Evolutionary conservation across 805 yeast genomes (phyloP), one percentile per base, ranked within the genome.

Genomic region (Ogataea trehaloabstinens): DNA sequence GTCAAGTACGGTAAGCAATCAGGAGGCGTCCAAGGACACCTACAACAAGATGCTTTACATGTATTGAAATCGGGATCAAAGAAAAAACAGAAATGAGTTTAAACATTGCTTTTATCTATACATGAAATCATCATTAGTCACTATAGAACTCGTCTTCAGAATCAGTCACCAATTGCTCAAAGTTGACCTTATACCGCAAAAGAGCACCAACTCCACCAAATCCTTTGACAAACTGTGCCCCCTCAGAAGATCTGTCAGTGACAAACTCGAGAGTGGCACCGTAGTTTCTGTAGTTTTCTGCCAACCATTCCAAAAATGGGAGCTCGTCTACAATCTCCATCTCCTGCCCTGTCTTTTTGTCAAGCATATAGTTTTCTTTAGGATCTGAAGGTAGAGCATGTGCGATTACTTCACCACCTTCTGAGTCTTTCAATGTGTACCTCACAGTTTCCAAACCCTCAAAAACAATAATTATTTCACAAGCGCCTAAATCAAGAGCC

Each of bases 151-250:
- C 89, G 59, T 90, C 97, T 48, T 87, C 95, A 43, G 81, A 73
- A 40, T 87, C 97, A 38, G 88, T 95, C 37, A 72, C 85, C 61
- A 93, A 77, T 73, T 89, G 97, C 65, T 93, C 99, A 58, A 93
- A 93, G 71, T 93, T 93, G 54, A 93, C 93, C 68, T 89, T 89
- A 70, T 93, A 93, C 71, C 99, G 88, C 64, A 93, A 73, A 55
- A 93, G 64, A 42, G 96, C 97, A 65, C 99, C 99, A 51, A 93
- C 78, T 70, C 99, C 99, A 84, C 99, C 99, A 61, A 93, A 93
- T 44, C 99, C 99, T 55, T 81, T 83, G 44, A 85, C 95, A 67
- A 93, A 93, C 72, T 93, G 99, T 32, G 98, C 95, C 74, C 99
- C 99, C 69, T 93, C 99, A 31, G 95, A 83, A 17, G 96, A 85